A percentile compares a stretch with the other conserved stretches of the same genome.
Evolutionary conservation across 768 basidiomycete genomes (phyloP).

Genomic region (Candolleomyces eurysporus): DNA sequence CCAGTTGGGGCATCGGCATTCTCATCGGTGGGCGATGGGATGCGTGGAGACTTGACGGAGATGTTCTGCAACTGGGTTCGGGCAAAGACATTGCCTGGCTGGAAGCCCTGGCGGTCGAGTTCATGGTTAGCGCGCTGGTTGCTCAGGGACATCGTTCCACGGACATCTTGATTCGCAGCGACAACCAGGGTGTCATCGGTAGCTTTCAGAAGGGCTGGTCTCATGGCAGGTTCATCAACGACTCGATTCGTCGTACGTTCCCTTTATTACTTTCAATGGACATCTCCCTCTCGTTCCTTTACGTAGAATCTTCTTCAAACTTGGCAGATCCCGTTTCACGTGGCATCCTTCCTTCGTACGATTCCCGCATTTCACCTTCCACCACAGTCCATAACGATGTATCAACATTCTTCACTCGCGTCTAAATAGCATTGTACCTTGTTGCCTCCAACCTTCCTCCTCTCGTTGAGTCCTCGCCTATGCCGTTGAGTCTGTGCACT

Average conservation of each 20-base stretch:
- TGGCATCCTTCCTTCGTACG: not conserved
- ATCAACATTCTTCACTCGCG: not conserved
- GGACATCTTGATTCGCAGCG: conserved; percentile 27
- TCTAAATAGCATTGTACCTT: not conserved
- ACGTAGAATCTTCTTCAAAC: conserved; percentile 4
- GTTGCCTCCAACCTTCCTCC: too few species aligned
- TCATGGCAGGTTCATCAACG: conserved; percentile 16
- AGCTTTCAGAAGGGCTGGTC: conserved; percentile 19
- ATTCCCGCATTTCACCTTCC: not conserved
- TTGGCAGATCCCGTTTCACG: conserved; percentile 7
- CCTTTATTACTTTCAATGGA: conserved; percentile 3
- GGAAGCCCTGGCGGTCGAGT: conserved; percentile 24
- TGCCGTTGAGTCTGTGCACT: too few species aligned
- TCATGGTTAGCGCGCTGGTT: conserved; percentile 12
- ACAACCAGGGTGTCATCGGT: conserved; percentile 35
- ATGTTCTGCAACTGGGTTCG: conserved; percentile 7
- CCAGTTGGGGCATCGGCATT: conserved; percentile 37
- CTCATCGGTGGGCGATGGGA: conserved; percentile 25
- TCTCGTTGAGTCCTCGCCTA: too few species aligned
- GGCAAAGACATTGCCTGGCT: conserved; percentile 20
- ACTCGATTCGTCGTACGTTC: conserved; percentile 11
- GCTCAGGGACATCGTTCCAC: conserved; percentile 8
- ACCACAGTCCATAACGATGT: not conserved
- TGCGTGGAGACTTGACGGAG: conserved; percentile 20
- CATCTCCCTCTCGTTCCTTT: conserved; percentile 3